A percentile compares a stretch with the other conserved stretches of the same genome.
Evolutionary conservation across 2,329 filamentous ascomycete genomes (phyloP).

Genomic region (Hypoxylon rubiginosum): DNA sequence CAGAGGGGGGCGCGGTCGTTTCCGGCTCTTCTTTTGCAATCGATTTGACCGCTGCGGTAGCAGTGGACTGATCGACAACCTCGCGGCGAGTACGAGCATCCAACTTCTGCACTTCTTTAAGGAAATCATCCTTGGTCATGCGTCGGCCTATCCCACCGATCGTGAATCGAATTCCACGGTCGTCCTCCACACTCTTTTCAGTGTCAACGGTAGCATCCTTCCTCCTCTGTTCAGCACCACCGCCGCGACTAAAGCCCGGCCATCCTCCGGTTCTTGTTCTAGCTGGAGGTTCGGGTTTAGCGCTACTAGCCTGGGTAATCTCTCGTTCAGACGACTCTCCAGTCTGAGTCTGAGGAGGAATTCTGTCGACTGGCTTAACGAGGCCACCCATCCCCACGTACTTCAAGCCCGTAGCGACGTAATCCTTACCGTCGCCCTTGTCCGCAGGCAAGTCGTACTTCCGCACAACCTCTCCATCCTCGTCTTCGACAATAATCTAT

Average conservation of each 20-base stretch:
- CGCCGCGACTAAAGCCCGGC: slow-evolving; percentile 59
- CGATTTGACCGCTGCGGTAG: slow-evolving; percentile 63
- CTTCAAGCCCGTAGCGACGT: slow-evolving; percentile 63
- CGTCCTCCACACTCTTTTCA: slow-evolving; percentile 70
- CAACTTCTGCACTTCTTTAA: slow-evolving; percentile 78
- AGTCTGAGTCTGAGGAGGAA: slow-evolving; percentile 44
- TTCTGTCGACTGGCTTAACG: slow-evolving; percentile 57
- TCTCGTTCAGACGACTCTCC: slow-evolving; percentile 44
- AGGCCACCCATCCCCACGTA: slow-evolving; percentile 67
- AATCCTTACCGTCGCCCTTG: slow-evolving; percentile 59
- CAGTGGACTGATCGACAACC: slow-evolving; percentile 65
- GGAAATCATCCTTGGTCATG: slow-evolving; percentile 85
- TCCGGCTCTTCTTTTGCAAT: slow-evolving; percentile 56
- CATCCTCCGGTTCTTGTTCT: slow-evolving; percentile 63
- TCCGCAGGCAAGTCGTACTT: slow-evolving; percentile 79
- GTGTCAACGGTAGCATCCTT: slow-evolving; percentile 51
- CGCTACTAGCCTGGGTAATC: slow-evolving; percentile 49
- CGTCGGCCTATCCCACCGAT: slow-evolving; percentile 79
- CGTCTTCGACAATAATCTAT: slow-evolving; percentile 87
- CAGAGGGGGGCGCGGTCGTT: slow-evolving; percentile 50
- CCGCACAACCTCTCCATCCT: slow-evolving; percentile 88
- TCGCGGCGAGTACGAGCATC: slow-evolving; percentile 74
- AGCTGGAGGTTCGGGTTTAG: slow-evolving; percentile 26
- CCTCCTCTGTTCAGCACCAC: slow-evolving; percentile 56
- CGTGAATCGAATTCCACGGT: slow-evolving; percentile 80